Base-by-base conservation (phyloP, 2,329 filamentous ascomycete genomes). In the Ilyonectria sp. region DNA sequence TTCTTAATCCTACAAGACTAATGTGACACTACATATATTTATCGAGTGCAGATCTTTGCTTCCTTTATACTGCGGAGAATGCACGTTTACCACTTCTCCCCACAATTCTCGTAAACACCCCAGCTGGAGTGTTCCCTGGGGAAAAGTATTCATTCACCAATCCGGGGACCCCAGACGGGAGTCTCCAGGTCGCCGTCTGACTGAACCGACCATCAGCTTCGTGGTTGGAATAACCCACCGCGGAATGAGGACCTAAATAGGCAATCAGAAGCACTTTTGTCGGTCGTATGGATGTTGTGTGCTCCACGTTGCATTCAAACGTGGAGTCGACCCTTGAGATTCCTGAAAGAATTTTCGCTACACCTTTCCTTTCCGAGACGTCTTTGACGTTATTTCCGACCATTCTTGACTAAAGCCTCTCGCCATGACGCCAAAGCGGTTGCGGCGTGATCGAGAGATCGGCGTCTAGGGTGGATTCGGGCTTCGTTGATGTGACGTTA, bases 81-180 rank as follows among this genome's bases (percentile, higher is more conserved):
- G 40, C 40, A 57, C 26, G 29, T 33, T 63, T 26, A 11, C 37
- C 23, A 29, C 33, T 8, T 40, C 33, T 56, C 57, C 35, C 60
- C 64, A 66, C 58, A 66, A 53, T 49, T 44, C 7, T 54, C 54
- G 10, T 37, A 54, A 54, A 54, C 31, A 46, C 57, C 63, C 63
- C 63, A 40, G 57, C 57, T 46, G 52, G 57, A 65, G 57, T 46
- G 17, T 55, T 47, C 46, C 9, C 37, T 35, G 59, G 63, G 55
- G 31, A 56, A 29, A 23, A 7, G 33, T 19, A 56, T 23, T 15
- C 47, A 62, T 33, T 58, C 44, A 65, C 47, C 60, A 68, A 73
- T 73, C 71, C 62, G 71, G 71, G 71, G 71, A 70, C 71, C 71
- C 71, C 71, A 73, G 71, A 73, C 65, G 21, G 63, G 40, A 63